These are phyloP conservation scores for Neopestalotiopsis rosae DNA, from an alignment of 2,329 filamentous ascomycete genomes.

Conservation along the genomic window DNA sequence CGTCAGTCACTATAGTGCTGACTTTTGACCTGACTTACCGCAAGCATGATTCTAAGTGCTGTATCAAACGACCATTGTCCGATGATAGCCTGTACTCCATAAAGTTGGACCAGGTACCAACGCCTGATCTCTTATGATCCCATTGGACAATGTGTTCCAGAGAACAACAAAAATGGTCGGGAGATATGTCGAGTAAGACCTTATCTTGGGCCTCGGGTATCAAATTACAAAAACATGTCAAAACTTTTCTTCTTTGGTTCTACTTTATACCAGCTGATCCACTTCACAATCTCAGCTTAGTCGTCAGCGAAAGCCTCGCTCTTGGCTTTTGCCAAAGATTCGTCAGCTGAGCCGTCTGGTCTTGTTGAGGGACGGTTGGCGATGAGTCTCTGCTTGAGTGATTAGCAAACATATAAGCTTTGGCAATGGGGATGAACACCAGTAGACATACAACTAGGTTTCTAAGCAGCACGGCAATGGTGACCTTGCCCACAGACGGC, in stretches of 20 bases:
- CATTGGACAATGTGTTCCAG: background rate
- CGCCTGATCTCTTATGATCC: background rate
- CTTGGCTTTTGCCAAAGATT: constrained; percentile 36
- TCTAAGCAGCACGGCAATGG: constrained; percentile 86
- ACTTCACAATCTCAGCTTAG: constrained; percentile 23
- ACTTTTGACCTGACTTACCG: background rate
- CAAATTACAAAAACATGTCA: background rate
- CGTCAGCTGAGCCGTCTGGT: constrained; percentile 39
- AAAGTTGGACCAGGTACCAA: background rate
- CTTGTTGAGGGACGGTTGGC: constrained; percentile 51
- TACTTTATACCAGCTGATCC: background rate
- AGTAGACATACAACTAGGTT: constrained; percentile 78
- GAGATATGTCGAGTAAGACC: background rate
- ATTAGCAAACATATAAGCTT: background rate
- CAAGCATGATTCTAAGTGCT: background rate
- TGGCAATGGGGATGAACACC: background rate
- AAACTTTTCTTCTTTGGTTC: constrained; percentile 6
- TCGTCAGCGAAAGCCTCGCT: constrained; percentile 37
- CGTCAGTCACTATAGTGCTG: background rate
- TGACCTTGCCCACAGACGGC: constrained; percentile 96
- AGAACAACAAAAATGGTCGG: background rate
- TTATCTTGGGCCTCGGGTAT: background rate
- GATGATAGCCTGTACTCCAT: background rate
- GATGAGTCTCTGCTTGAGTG: constrained; percentile 50
- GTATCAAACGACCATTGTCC: background rate